Conservation (phyloP, 768 basidiomycete genomes). For the Leccinellum albellum region DNA sequence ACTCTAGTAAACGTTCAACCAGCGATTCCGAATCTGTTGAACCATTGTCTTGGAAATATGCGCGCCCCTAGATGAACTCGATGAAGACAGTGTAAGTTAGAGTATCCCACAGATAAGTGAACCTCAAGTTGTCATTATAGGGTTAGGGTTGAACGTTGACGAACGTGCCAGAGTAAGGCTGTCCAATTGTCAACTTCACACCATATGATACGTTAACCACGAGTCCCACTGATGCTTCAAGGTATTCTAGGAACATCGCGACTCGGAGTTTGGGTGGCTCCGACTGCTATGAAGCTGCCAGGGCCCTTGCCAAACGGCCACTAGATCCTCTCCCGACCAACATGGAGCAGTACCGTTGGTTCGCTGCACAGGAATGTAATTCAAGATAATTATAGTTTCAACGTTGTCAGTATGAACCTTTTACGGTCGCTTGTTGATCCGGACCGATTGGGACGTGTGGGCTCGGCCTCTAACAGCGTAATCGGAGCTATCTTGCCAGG, state of each 20-base stretch:
- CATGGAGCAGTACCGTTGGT: neutral
- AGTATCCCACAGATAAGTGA: neutral
- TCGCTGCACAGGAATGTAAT: neutral
- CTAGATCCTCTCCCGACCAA: neutral
- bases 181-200: neutral
- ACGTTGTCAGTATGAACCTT: constrained; percentile 6
- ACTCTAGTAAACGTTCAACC: neutral
- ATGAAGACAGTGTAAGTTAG: neutral
- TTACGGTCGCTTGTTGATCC: neutral
- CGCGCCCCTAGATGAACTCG: neutral
- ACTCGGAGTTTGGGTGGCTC: constrained; percentile 13
- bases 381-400: neutral
- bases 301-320: neutral
- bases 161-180: constrained; percentile 10
- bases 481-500: neutral
- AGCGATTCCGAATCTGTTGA: neutral
- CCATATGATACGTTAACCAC: neutral
- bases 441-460: neutral
- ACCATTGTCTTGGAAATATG: neutral
- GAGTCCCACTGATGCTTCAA: neutral
- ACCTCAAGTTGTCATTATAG: neutral
- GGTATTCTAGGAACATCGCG: neutral
- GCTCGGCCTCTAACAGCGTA: neutral
- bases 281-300: constrained; percentile 3
- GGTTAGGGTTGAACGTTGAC: constrained; percentile 6